A percentile compares a stretch with the other conserved stretches of the same genome.
phyloP scores from a whole-genome alignment of 805 yeast species.

The Lachancea cidri region DNA sequence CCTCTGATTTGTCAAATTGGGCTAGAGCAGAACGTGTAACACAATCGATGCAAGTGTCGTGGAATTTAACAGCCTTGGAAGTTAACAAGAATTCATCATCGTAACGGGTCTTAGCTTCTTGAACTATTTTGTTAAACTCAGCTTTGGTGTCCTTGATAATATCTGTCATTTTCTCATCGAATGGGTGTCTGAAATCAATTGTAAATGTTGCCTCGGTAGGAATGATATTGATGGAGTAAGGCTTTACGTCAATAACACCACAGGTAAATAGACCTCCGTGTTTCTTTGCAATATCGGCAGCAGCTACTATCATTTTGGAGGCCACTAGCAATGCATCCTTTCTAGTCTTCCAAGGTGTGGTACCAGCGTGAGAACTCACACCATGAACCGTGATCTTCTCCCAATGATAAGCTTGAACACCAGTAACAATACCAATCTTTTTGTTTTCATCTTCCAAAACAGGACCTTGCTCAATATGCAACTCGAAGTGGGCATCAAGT shows the following conservation, averaged over 20 bases:
- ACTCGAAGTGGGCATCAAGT: slow-evolving; percentile 63
- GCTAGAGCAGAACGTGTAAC: slow-evolving; percentile 49
- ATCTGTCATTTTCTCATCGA: slow-evolving; percentile 37
- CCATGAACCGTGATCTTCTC: slow-evolving; percentile 52
- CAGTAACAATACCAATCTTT: slow-evolving; percentile 59
- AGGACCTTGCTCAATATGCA: slow-evolving; percentile 78
- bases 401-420: slow-evolving; percentile 67
- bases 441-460: slow-evolving; percentile 51
- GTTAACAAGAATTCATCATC: slow-evolving; percentile 42
- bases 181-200: slow-evolving; percentile 53
- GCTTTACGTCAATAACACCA: slow-evolving; percentile 52
- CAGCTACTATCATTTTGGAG: slow-evolving; percentile 49
- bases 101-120: slow-evolving; percentile 30
- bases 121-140: slow-evolving; percentile 36
- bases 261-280: slow-evolving; percentile 52
- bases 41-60: slow-evolving; percentile 45
- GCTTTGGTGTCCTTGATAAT: slow-evolving; percentile 38
- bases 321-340: slow-evolving; percentile 58
- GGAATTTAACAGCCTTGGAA: slow-evolving; percentile 54
- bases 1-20: slow-evolving; percentile 41
- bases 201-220: slow-evolving; percentile 58
- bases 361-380: slow-evolving; percentile 67
- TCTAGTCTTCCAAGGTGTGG: slow-evolving; percentile 60
- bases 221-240: slow-evolving; percentile 62
- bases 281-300: slow-evolving; percentile 49